phyloP scores from a whole-genome alignment of 148 eudicot species.

The Amaranthus hypochondriacus region DNA sequence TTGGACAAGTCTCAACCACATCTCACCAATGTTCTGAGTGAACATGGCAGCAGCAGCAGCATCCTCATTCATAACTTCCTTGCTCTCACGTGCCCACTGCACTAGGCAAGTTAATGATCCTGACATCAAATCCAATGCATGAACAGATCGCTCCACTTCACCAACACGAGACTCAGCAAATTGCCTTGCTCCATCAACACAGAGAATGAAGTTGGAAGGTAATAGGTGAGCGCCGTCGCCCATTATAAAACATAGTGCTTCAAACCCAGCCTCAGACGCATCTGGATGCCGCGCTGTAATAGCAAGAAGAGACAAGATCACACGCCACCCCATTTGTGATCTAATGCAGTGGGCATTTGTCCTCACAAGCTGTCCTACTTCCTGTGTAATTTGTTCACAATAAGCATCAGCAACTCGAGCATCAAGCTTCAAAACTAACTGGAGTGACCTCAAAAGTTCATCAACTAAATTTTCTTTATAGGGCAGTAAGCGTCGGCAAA shows the following conservation, averaged over 20 bases:
- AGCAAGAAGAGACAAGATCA: conserved; percentile 59
- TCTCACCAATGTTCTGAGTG: conserved; percentile 62
- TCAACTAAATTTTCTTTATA: conserved; percentile 84
- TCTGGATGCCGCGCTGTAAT: conserved; percentile 79
- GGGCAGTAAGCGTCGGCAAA: conserved; percentile 77
- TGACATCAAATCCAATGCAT: conserved; percentile 67
- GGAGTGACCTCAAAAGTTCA: conserved; percentile 79
- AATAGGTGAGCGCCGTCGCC: conserved; percentile 60
- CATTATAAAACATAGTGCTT: conserved; percentile 60
- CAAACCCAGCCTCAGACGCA: conserved; percentile 78
- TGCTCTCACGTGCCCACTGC: conserved; percentile 43
- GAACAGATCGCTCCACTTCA: conserved; percentile 52
- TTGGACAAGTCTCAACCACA: conserved; percentile 79
- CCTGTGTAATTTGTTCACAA: conserved; percentile 91
- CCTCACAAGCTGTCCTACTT: conserved; percentile 74
- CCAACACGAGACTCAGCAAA: conserved; percentile 81
- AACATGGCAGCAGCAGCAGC: conserved; percentile 42
- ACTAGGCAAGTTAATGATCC: conserved; percentile 55
- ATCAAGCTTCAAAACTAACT: conserved; percentile 76
- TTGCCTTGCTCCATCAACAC: conserved; percentile 61
- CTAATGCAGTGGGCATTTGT: conserved; percentile 75
- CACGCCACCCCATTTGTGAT: conserved; percentile 75
- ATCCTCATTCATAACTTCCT: conserved; percentile 38
- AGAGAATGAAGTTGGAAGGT: conserved; percentile 64
- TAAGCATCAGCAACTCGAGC: conserved; percentile 94